These are phyloP conservation scores for Gamarada debralockiae DNA, from an alignment of 495 filamentous ascomycete species.

Conservation along the genomic window DNA sequence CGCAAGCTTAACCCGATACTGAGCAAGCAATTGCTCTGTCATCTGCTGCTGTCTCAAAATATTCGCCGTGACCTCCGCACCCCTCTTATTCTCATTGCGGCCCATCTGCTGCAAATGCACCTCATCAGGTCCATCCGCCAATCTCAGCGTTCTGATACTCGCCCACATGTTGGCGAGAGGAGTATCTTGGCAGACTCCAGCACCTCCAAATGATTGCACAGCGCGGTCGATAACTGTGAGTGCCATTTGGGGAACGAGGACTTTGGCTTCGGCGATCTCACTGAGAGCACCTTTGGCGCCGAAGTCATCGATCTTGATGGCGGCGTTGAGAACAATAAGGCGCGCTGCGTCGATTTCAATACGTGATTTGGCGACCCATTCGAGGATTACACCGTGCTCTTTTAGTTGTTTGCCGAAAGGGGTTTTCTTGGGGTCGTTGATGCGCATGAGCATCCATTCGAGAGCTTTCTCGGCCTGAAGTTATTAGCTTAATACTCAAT, in stretches of 20 bases:
- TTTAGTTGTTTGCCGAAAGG: constrained; percentile 78
- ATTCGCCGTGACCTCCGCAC: constrained; percentile 57
- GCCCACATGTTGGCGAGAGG: constrained; percentile 88
- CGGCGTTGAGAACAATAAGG: constrained; percentile 82
- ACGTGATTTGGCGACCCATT: constrained; percentile 87
- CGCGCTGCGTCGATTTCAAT: constrained; percentile 89
- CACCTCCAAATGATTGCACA: constrained; percentile 80
- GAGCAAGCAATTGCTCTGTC: constrained; percentile 60
- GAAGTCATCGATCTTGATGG: constrained; percentile 80
- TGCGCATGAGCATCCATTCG: constrained; percentile 82
- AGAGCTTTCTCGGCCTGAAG: constrained; percentile 71
- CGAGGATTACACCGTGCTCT: constrained; percentile 85
- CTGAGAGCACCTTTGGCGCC: constrained; percentile 76
- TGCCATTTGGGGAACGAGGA: constrained; percentile 73
- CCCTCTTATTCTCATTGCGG: constrained; percentile 72
- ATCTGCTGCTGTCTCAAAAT: constrained; percentile 61
- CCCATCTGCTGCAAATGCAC: constrained; percentile 91
- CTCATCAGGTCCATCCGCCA: constrained; percentile 92
- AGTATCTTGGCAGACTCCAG: constrained; percentile 86
- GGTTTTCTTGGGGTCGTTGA: constrained; percentile 83
- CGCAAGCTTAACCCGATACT: constrained; percentile 48
- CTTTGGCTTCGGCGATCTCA: constrained; percentile 86
- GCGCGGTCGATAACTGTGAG: constrained; percentile 82
- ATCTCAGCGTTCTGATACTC: constrained; percentile 70
- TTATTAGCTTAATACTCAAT: background rate